Conservation (phyloP, 139 green algal genomes). For the Closterium sp. region DNA sequence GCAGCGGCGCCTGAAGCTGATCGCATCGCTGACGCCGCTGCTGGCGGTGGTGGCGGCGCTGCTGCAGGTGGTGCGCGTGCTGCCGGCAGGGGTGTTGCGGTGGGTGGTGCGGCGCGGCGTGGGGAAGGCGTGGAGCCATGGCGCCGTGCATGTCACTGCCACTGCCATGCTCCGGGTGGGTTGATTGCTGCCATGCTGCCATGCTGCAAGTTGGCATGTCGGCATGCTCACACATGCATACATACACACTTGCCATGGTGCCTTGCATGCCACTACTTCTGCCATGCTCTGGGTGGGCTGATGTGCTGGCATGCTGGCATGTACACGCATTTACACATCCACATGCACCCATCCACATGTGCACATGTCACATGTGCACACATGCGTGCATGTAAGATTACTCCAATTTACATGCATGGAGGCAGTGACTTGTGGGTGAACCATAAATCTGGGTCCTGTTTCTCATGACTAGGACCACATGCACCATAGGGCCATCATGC, state of each 20-base stretch:
- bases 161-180: neutral
- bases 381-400: neutral
- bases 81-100: neutral
- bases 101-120: neutral
- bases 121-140: neutral
- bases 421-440: too few species aligned
- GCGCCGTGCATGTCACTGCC: slow-evolving; percentile 6
- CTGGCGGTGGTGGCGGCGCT: slow-evolving; percentile 14
- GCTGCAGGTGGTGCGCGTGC: neutral
- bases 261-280: too few species aligned
- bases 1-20: slow-evolving; percentile 10
- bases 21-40: neutral
- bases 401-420: too few species aligned
- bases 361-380: neutral
- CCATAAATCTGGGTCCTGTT: too few species aligned
- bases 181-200: neutral
- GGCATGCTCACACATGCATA: too few species aligned
- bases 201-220: too few species aligned
- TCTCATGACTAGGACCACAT: too few species aligned
- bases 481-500: too few species aligned
- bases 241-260: too few species aligned
- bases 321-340: neutral
- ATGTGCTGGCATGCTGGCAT: too few species aligned
- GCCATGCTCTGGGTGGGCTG: too few species aligned
- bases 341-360: neutral